These are phyloP conservation scores for Cladosporium sp. DNA, from an alignment of 2,329 filamentous ascomycete genomes.

Conservation along the genomic window DNA sequence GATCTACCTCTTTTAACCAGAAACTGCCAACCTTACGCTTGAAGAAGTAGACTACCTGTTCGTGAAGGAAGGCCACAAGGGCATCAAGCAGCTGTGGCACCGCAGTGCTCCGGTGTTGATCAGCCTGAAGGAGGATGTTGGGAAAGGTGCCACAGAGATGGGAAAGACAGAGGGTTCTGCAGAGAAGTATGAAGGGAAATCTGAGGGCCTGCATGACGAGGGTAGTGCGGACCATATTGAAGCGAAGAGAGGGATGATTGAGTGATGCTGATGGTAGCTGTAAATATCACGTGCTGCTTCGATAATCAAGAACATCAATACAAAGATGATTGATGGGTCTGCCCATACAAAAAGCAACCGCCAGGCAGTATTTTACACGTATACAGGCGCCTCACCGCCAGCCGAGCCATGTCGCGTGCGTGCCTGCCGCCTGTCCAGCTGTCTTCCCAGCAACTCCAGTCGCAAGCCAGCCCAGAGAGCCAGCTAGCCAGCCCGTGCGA, in stretches of 20 bases:
- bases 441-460: conserved; percentile 1
- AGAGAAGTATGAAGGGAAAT: conserved; percentile 14
- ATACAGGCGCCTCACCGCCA: neutral
- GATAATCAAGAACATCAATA: neutral
- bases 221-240: conserved; percentile 10
- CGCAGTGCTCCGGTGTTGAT: conserved; percentile 29
- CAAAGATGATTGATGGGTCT: neutral
- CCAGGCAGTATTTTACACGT: neutral
- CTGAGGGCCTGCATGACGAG: neutral
- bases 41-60: conserved; percentile 50
- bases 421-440: conserved; percentile 1
- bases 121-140: conserved; percentile 25
- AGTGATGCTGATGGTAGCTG: neutral
- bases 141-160: conserved; percentile 8
- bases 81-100: conserved; percentile 25
- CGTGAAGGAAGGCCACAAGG: conserved; percentile 32
- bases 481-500: neutral
- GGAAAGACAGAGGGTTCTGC: conserved; percentile 20
- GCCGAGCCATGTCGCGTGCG: neutral
- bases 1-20: conserved; percentile 51
- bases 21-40: conserved; percentile 45
- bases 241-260: neutral
- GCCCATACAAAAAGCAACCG: neutral
- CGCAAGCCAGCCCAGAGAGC: neutral
- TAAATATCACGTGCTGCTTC: neutral